Evolutionary conservation across 768 basidiomycete species (phyloP).

Genomic region (Tylopilus plumbeoviolaceoides): DNA sequence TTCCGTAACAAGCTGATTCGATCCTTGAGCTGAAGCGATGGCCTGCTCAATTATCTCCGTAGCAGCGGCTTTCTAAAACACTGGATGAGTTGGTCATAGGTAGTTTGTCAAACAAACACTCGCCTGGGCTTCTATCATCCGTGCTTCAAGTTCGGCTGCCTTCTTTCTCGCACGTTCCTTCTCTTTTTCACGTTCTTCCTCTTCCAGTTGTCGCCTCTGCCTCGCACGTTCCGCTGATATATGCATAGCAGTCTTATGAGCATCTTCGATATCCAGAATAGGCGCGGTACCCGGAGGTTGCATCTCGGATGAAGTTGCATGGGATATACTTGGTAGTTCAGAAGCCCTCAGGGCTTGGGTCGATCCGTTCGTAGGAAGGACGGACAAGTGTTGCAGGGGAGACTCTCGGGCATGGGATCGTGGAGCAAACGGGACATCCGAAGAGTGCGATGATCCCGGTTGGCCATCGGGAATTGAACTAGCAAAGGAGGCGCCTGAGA

Average conservation of each 20-base stretch:
- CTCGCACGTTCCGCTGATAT: conserved; percentile 79
- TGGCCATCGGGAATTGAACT: conserved; percentile 22
- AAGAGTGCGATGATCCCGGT: conserved; percentile 17
- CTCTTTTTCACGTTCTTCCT: conserved; percentile 75
- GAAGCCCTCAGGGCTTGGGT: conserved; percentile 21
- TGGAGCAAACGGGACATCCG: conserved; percentile 17
- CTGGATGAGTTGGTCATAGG: conserved; percentile 4
- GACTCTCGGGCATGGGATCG: conserved; percentile 45
- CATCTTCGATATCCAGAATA: conserved; percentile 53
- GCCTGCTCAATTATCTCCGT: conserved; percentile 47
- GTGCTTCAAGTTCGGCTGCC: conserved; percentile 71
- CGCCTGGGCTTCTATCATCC: conserved; percentile 41
- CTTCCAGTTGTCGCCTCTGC: conserved; percentile 75
- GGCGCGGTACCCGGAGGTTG: conserved; percentile 22
- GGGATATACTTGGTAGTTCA: conserved; percentile 44
- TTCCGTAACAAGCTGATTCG: conserved; percentile 2
- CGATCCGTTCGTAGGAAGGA: conserved; percentile 14
- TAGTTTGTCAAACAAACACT: conserved; percentile 8
- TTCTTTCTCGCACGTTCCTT: conserved; percentile 78
- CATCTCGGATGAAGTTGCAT: conserved; percentile 37
- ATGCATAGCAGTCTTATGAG: conserved; percentile 78
- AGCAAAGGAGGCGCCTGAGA: conserved; percentile 20
- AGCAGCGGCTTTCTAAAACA: conserved; percentile 34
- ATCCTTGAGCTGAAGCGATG: conserved; percentile 26
- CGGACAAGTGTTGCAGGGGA: conserved; percentile 33